These are phyloP conservation scores for Diaporthe ilicicola DNA, from an alignment of 2,329 filamentous ascomycete species.

Conservation along the genomic window DNA sequence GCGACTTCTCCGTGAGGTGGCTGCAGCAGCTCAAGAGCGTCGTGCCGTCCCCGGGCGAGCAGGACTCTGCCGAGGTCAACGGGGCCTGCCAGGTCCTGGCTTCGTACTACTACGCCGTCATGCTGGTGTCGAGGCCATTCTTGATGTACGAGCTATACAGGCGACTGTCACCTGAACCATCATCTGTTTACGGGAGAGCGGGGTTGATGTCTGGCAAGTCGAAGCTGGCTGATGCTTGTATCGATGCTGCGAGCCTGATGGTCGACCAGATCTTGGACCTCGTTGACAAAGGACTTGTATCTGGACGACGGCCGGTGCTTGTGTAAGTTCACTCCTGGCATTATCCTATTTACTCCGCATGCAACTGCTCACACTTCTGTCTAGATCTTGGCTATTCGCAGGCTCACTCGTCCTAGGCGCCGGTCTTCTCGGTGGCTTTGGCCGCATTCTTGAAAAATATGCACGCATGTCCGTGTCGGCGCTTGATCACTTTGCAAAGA, in stretches of 20 bases:
- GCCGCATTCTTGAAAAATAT: slow-evolving; percentile 60
- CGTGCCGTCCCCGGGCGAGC: slow-evolving; percentile 39
- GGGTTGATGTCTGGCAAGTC: slow-evolving; percentile 52
- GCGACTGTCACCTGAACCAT: slow-evolving; percentile 49
- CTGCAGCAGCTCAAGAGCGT: slow-evolving; percentile 53
- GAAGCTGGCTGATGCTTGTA: slow-evolving; percentile 62
- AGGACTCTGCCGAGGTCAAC: slow-evolving; percentile 44
- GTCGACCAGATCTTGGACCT: slow-evolving; percentile 57
- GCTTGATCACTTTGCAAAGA: slow-evolving; percentile 57
- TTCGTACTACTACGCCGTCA: slow-evolving; percentile 66
- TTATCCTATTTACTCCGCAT: too few species aligned
- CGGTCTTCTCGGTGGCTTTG: slow-evolving; percentile 60
- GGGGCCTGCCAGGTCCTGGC: slow-evolving; percentile 61
- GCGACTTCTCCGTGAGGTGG: slow-evolving; percentile 61
- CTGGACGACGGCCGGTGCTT: slow-evolving; percentile 56
- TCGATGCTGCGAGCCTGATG: slow-evolving; percentile 63
- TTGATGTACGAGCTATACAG: slow-evolving; percentile 63
- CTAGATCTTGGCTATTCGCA: slow-evolving; percentile 63
- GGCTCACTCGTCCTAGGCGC: slow-evolving; percentile 61
- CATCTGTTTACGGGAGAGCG: slow-evolving; percentile 32
- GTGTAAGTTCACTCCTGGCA: slow-evolving; percentile 50
- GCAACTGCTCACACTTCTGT: background rate
- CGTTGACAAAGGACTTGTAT: slow-evolving; percentile 51
- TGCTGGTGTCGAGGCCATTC: slow-evolving; percentile 63
- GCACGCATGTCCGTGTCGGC: slow-evolving; percentile 56